Conservation (phyloP, 768 basidiomycete species). For the Amanita exitialis region DNA sequence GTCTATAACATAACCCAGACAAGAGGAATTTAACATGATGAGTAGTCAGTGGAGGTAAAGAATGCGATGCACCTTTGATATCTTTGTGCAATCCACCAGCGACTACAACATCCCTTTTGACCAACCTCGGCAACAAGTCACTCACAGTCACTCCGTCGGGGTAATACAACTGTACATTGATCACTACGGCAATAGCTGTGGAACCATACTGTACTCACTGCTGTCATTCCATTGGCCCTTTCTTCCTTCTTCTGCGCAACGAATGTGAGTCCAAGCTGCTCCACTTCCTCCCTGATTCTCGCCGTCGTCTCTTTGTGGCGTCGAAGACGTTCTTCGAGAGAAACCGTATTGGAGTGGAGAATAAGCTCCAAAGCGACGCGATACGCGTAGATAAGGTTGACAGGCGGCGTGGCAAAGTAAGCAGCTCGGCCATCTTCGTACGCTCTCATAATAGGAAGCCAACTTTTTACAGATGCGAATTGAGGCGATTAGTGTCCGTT, state of each 20-base stretch:
- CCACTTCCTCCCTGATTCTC: slow-evolving; percentile 58
- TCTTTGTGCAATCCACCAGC: slow-evolving; percentile 82
- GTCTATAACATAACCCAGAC: slow-evolving; percentile 27
- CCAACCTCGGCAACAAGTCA: slow-evolving; percentile 70
- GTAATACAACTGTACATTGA: slow-evolving; percentile 51
- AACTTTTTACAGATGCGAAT: slow-evolving; percentile 28
- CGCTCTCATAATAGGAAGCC: slow-evolving; percentile 89
- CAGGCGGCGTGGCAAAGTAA: slow-evolving; percentile 94
- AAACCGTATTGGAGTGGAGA: slow-evolving; percentile 38
- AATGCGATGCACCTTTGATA: slow-evolving; percentile 55
- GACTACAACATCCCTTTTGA: slow-evolving; percentile 63
- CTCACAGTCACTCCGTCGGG: slow-evolving; percentile 72
- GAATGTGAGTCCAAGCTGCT: slow-evolving; percentile 61
- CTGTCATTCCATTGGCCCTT: slow-evolving; percentile 94
- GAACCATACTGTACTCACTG: slow-evolving; percentile 31
- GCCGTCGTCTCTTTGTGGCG: slow-evolving; percentile 62
- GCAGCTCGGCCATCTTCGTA: slow-evolving; percentile 77
- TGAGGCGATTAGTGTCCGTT: neutral
- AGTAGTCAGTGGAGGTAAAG: neutral
- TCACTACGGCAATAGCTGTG: neutral
- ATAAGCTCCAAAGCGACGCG: slow-evolving; percentile 73
- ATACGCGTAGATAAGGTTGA: slow-evolving; percentile 90
- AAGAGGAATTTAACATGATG: neutral
- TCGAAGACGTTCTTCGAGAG: slow-evolving; percentile 70
- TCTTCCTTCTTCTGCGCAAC: slow-evolving; percentile 52